These are phyloP conservation scores for Candida piceae DNA, from an alignment of 805 yeast genomes.

Conservation along the genomic window DNA sequence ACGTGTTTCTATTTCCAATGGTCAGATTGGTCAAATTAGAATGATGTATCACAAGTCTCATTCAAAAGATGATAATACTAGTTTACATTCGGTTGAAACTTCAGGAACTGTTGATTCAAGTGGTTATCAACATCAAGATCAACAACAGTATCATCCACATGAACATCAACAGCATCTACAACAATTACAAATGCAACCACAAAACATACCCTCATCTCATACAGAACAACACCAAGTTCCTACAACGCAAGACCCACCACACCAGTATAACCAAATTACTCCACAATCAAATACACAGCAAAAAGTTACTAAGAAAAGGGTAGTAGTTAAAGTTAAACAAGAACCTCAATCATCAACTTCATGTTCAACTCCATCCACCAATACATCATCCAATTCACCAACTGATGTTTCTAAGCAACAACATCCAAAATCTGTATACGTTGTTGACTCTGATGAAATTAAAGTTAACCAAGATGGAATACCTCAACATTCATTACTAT, in stretches of 20 bases:
- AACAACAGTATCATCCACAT: background rate
- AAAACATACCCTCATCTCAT: conserved; percentile 7
- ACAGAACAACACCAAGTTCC: no score
- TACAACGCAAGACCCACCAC: conserved; percentile 8
- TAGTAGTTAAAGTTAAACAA: no score
- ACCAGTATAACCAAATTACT: background rate
- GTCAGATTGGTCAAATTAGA: conserved; percentile 72
- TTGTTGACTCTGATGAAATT: no score
- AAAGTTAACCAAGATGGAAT: conserved; percentile 29
- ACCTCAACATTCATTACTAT: conserved; percentile 47
- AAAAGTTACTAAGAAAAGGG: no score
- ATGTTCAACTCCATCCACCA: conserved; percentile 9
- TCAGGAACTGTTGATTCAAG: background rate
- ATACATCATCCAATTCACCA: conserved; percentile 7
- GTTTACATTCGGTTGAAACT: background rate
- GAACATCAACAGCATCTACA: conserved; percentile 7
- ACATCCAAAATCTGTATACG: no score
- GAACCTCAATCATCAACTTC: conserved; percentile 5
- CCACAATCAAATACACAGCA: background rate
- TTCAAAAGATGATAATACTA: conserved; percentile 1
- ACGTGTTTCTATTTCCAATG: conserved; percentile 77
- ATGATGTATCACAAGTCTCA: conserved; percentile 24
- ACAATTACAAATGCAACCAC: conserved; percentile 12
- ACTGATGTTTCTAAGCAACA: background rate
- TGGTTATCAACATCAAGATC: background rate